These are phyloP conservation scores for Pezicula radicicola DNA, from an alignment of 2,329 filamentous ascomycete genomes.

Conservation along the genomic window DNA sequence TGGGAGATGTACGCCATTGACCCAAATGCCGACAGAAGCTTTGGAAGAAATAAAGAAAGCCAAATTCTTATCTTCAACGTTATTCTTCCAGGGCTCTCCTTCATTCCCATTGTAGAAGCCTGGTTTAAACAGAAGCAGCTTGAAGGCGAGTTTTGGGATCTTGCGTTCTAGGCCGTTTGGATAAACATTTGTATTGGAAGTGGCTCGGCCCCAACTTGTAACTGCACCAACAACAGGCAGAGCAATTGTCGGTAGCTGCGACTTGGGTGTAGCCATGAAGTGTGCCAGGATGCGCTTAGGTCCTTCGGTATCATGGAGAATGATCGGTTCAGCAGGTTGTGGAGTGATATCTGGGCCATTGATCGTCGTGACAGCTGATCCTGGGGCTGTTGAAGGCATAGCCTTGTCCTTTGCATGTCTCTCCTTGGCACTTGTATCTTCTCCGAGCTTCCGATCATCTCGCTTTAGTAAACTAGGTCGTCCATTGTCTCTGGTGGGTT, in stretches of 20 bases:
- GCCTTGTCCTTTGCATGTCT: conserved; percentile 1
- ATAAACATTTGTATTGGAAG: conserved; percentile 66
- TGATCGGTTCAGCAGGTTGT: conserved; percentile 4
- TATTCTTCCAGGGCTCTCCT: conserved; percentile 11
- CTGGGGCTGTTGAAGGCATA: conserved; percentile 10
- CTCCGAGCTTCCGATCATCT: conserved; percentile 23
- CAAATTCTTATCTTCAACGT: conserved; percentile 30
- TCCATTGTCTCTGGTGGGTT: conserved; percentile 19
- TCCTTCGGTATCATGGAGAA: conserved; percentile 21
- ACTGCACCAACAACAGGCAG: conserved; percentile 65
- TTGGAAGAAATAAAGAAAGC: conserved; percentile 77
- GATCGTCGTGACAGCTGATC: conserved; percentile 1
- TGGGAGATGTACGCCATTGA: conserved; percentile 69
- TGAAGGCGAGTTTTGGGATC: conserved; percentile 79
- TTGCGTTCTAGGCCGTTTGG: conserved; percentile 59
- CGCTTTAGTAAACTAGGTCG: conserved; percentile 22
- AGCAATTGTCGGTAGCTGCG: conserved; percentile 58
- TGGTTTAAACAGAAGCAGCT: conserved; percentile 71
- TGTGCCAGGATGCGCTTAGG: conserved; percentile 55
- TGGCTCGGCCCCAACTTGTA: conserved; percentile 74
- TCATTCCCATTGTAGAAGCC: conserved; percentile 59
- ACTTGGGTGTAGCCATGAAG: conserved; percentile 63
- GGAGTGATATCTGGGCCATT: neutral
- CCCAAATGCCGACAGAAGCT: conserved; percentile 68
- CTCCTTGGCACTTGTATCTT: conserved; percentile 1